Evolutionary conservation across 2,329 filamentous ascomycete genomes (phyloP).

Genomic region (Scolecobasidium constrictum): DNA sequence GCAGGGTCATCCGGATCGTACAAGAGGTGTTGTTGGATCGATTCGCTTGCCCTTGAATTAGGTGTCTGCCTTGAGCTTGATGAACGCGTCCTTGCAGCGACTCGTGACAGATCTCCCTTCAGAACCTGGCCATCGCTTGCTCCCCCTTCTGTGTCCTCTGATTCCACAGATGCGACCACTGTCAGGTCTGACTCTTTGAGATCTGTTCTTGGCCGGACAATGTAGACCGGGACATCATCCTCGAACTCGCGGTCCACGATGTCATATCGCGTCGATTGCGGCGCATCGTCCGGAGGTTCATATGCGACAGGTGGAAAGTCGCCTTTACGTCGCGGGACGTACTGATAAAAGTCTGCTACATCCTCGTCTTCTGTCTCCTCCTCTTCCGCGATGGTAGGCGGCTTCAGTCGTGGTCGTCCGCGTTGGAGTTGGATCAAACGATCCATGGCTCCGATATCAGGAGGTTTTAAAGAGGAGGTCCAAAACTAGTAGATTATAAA

Average conservation of each 20-base stretch:
- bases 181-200: background rate
- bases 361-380: background rate
- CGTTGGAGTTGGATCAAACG: background rate
- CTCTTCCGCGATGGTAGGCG: no score
- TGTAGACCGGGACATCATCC: slow-evolving; percentile 2
- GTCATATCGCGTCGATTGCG: slow-evolving; percentile 1
- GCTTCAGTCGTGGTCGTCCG: no score
- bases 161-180: background rate
- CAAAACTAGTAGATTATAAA: no score
- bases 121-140: background rate
- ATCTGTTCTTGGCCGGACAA: slow-evolving; percentile 3
- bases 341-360: background rate
- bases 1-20: slow-evolving; percentile 4
- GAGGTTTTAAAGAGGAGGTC: no score
- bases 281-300: background rate
- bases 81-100: background rate
- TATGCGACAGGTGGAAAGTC: background rate
- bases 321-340: slow-evolving; percentile 2
- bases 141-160: background rate
- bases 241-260: slow-evolving; percentile 5
- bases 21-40: background rate
- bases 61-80: background rate
- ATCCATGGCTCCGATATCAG: no score
- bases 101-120: background rate
- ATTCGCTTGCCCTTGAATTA: background rate